Conservation (phyloP, 1,284 basidiomycete genomes). For the Papiliotrema laurentii region DNA sequence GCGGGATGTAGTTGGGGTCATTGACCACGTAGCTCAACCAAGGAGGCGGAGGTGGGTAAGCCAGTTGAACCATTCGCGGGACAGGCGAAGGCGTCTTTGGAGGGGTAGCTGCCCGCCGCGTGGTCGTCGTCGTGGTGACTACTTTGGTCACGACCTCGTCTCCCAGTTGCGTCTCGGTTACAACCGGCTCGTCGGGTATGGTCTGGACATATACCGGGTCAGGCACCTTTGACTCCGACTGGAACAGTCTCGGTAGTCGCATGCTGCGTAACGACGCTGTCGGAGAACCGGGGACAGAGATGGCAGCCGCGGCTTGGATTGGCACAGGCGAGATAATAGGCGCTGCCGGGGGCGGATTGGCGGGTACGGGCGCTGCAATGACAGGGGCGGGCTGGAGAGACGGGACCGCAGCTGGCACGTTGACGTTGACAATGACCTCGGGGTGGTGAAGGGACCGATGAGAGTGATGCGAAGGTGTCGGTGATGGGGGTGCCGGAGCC, state of each 20-base stretch:
- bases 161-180: neutral
- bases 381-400: constrained; percentile 11
- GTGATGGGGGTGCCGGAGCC: constrained; percentile 15
- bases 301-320: neutral
- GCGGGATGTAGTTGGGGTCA: neutral
- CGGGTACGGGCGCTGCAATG: neutral
- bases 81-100: neutral
- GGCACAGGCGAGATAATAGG: neutral
- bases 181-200: neutral
- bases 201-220: neutral
- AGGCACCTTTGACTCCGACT: neutral
- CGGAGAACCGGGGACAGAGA: neutral
- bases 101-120: constrained; percentile 1
- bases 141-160: constrained; percentile 7
- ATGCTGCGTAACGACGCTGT: constrained; percentile 4
- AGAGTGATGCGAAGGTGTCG: constrained; percentile 16
- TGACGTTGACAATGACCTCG: constrained; percentile 26
- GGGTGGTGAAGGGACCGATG: constrained; percentile 22
- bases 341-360: neutral
- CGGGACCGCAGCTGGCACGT: constrained; percentile 14
- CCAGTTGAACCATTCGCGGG: neutral
- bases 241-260: constrained; percentile 3
- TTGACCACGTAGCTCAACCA: neutral
- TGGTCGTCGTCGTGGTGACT: constrained; percentile 5
- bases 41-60: neutral